Conservation (phyloP, 257 asterid species). For the Oldenlandia corymbosa region DNA sequence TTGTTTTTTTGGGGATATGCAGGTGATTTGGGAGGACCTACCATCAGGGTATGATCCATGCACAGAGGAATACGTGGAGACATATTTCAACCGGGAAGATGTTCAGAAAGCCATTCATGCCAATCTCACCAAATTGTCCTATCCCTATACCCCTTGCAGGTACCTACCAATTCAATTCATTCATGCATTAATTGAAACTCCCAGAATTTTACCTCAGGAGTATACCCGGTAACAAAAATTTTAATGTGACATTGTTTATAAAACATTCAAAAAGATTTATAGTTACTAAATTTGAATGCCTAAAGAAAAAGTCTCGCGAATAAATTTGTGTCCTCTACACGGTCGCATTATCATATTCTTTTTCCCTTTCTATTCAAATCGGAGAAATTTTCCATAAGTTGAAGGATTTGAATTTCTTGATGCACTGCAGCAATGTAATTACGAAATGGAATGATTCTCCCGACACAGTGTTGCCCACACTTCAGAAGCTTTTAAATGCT, state of each 20-base stretch:
- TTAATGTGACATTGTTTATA: no score
- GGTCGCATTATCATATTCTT: no score
- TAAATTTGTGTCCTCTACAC: no score
- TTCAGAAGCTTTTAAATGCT: conserved; percentile 24
- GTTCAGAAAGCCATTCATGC: conserved; percentile 47
- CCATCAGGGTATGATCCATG: conserved; percentile 37
- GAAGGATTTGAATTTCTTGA: background rate
- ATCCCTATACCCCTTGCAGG: conserved; percentile 38
- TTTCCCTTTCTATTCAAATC: no score
- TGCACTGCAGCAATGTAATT: conserved; percentile 19
- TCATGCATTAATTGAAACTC: background rate
- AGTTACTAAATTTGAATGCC: no score
- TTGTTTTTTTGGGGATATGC: no score
- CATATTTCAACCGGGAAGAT: conserved; percentile 34
- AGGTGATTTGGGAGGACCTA: conserved; percentile 16
- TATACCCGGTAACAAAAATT: no score
- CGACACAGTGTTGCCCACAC: conserved; percentile 26
- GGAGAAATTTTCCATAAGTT: no score
- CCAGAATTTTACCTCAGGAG: no score
- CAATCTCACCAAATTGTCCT: conserved; percentile 25
- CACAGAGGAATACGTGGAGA: conserved; percentile 23
- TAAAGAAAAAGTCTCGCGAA: no score
- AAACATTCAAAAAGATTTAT: no score
- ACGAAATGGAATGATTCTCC: conserved; percentile 29
- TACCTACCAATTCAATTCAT: conserved; percentile 1